Conservation (phyloP, 805 yeast genomes). For the Scheffersomyces coipomensis region DNA sequence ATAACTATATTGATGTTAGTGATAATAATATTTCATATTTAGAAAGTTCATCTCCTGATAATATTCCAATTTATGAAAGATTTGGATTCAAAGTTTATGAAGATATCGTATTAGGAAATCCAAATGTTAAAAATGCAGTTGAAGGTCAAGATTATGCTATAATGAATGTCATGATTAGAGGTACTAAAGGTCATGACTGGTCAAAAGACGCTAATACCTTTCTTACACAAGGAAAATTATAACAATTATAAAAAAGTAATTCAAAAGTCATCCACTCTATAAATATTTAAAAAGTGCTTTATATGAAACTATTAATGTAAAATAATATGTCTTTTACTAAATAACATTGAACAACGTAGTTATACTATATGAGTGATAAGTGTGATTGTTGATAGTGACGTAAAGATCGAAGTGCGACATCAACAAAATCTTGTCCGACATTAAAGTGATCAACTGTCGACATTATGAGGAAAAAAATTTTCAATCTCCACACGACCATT, state of each 20-base stretch:
- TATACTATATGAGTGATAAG: too few species aligned
- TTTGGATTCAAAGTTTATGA: constrained; percentile 51
- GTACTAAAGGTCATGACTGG: constrained; percentile 35
- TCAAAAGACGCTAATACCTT: constrained; percentile 14
- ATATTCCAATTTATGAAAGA: constrained; percentile 52
- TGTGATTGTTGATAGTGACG: too few species aligned
- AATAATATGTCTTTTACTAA: too few species aligned
- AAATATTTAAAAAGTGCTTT: too few species aligned
- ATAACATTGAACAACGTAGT: too few species aligned
- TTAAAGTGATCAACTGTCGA: too few species aligned
- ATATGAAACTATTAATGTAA: too few species aligned
- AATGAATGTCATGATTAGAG: constrained; percentile 46
- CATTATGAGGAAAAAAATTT: too few species aligned
- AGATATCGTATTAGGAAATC: constrained; percentile 46
- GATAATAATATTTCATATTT: constrained; percentile 43
- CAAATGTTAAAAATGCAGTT: constrained; percentile 15
- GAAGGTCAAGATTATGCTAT: constrained; percentile 41
- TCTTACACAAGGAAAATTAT: constrained; percentile 10
- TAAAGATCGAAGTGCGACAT: too few species aligned
- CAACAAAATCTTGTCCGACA: too few species aligned
- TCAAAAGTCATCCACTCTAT: too few species aligned
- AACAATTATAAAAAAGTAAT: constrained; percentile 3
- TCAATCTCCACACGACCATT: not conserved
- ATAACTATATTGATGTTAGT: constrained; percentile 41
- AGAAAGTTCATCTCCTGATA: constrained; percentile 46